phyloP scores from a whole-genome alignment of 164 flowering plant genomes.

The Nymphaea thermarum region DNA sequence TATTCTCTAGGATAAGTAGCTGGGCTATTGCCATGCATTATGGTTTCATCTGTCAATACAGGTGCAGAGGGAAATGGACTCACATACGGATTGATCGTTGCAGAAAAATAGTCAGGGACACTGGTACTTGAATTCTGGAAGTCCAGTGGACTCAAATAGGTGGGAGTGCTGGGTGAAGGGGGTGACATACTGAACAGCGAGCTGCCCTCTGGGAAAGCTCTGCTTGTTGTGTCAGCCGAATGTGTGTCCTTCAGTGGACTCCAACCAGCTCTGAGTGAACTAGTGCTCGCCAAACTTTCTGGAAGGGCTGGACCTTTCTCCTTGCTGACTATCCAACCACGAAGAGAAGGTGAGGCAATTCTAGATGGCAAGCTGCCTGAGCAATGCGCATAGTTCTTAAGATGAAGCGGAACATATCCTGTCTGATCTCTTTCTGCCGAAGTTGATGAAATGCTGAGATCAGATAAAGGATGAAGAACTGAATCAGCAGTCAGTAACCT shows the following conservation, averaged over 20 bases:
- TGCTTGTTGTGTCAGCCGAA: slow-evolving; percentile 15
- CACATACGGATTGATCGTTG: slow-evolving; percentile 19
- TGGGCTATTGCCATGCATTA: slow-evolving; percentile 14
- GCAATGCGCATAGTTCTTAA: background rate
- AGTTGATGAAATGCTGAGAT: slow-evolving; percentile 12
- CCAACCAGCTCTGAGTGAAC: slow-evolving; percentile 5
- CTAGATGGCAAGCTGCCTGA: background rate
- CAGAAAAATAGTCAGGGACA: slow-evolving; percentile 9
- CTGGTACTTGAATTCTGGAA: slow-evolving; percentile 7
- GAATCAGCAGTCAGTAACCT: slow-evolving; percentile 20
- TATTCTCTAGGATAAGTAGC: slow-evolving; percentile 32
- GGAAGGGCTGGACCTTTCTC: slow-evolving; percentile 13
- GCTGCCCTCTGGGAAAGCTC: slow-evolving; percentile 27
- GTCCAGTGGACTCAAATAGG: background rate
- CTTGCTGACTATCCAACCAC: slow-evolving; percentile 52
- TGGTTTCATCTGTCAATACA: slow-evolving; percentile 19
- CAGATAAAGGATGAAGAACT: slow-evolving; percentile 9
- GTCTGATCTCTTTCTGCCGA: slow-evolving; percentile 1
- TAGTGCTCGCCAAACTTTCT: slow-evolving; percentile 13
- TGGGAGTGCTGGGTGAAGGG: slow-evolving; percentile 4
- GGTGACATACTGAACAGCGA: background rate
- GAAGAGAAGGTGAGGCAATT: slow-evolving; percentile 57
- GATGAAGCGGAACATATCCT: slow-evolving; percentile 4
- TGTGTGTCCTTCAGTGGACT: slow-evolving; percentile 27
- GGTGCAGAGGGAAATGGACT: slow-evolving; percentile 77